phyloP scores from a whole-genome alignment of 1,284 basidiomycete species.

The Dichomitus squalens region DNA sequence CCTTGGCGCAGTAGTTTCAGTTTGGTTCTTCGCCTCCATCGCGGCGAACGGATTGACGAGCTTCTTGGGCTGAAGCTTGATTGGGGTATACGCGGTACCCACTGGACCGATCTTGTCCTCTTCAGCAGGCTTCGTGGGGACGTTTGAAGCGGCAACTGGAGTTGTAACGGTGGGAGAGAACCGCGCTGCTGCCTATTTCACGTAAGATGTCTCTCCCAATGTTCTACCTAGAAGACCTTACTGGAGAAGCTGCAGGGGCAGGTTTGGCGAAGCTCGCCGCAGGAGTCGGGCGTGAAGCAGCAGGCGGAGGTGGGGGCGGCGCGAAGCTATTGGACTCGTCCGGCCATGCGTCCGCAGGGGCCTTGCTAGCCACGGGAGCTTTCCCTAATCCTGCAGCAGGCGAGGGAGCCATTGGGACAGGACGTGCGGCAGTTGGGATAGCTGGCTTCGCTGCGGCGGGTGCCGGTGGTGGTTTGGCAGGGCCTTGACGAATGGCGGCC shows the following conservation, averaged over 20 bases:
- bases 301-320: slow-evolving; percentile 46
- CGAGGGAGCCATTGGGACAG: slow-evolving; percentile 45
- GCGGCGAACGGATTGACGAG: slow-evolving; percentile 82
- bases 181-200: slow-evolving; percentile 20
- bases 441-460: slow-evolving; percentile 39
- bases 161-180: slow-evolving; percentile 40
- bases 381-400: slow-evolving; percentile 36
- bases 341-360: slow-evolving; percentile 60
- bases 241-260: slow-evolving; percentile 21
- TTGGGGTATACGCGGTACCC: slow-evolving; percentile 87
- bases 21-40: slow-evolving; percentile 49
- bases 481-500: slow-evolving; percentile 50
- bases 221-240: slow-evolving; percentile 3
- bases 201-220: neutral
- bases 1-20: slow-evolving; percentile 31
- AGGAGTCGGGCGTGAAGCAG: slow-evolving; percentile 50
- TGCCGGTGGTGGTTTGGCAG: slow-evolving; percentile 28
- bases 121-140: slow-evolving; percentile 66
- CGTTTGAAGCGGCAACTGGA: slow-evolving; percentile 46
- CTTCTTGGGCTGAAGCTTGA: slow-evolving; percentile 85
- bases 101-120: slow-evolving; percentile 84
- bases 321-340: slow-evolving; percentile 40
- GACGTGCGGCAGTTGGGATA: slow-evolving; percentile 43
- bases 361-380: slow-evolving; percentile 29
- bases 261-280: slow-evolving; percentile 29